These are phyloP conservation scores for Plectranthus barbatus DNA, from an alignment of 257 asterid species.

Conservation along the genomic window DNA sequence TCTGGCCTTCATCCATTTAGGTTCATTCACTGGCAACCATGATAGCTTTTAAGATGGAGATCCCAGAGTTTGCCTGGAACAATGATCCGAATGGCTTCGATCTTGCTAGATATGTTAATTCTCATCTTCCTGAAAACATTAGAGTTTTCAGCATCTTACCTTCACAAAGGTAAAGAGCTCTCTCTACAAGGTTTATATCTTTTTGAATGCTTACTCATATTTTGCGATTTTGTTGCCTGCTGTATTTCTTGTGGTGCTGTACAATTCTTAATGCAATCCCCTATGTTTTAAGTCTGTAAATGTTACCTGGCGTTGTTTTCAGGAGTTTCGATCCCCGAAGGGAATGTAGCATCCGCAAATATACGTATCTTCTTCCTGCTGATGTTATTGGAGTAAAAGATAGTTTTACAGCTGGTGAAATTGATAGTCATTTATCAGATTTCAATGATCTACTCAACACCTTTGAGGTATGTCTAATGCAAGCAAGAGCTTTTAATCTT, in stretches of 20 bases:
- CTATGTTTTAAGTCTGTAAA: not conserved
- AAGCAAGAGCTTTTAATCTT: not conserved
- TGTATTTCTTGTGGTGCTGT: no score
- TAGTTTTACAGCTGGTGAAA: slow-evolving; percentile 44
- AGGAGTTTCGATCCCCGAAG: slow-evolving; percentile 91
- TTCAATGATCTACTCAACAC: slow-evolving; percentile 57
- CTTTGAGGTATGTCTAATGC: slow-evolving; percentile 56
- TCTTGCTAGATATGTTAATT: slow-evolving; percentile 58
- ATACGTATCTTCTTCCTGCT: slow-evolving; percentile 86
- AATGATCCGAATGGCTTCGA: slow-evolving; percentile 79
- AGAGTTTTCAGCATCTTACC: slow-evolving; percentile 91
- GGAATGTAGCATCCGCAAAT: slow-evolving; percentile 78
- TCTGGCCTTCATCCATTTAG: slow-evolving; percentile 29
- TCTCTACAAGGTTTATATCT: not conserved
- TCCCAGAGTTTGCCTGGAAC: slow-evolving; percentile 80
- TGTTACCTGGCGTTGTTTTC: slow-evolving; percentile 16
- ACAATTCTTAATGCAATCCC: not conserved
- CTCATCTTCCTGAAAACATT: slow-evolving; percentile 62
- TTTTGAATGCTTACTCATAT: not conserved
- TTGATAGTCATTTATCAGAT: slow-evolving; percentile 52
- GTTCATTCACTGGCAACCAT: slow-evolving; percentile 92
- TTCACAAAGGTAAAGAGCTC: slow-evolving; percentile 56
- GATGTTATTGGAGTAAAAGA: slow-evolving; percentile 71
- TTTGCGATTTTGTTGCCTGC: no score
- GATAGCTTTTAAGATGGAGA: slow-evolving; percentile 90